Percentiles rank a stretch among this genome's conserved stretches.
phyloP scores from a whole-genome alignment of 2,329 filamentous ascomycete genomes.

The Aureobasidium sp. region DNA sequence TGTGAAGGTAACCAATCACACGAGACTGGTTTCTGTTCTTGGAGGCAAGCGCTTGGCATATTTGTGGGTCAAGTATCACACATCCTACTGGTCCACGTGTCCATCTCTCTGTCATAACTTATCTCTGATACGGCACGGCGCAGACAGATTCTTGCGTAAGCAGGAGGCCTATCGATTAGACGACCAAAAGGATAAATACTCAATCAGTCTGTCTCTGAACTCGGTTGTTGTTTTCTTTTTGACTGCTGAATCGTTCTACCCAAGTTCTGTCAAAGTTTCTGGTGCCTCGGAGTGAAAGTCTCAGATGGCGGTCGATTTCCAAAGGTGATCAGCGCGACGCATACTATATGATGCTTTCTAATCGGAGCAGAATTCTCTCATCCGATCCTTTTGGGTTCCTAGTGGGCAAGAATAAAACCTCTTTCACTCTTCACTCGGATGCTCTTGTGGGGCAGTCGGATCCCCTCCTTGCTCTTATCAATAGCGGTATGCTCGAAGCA shows the following conservation, averaged over 20 bases:
- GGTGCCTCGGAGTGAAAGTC: background rate
- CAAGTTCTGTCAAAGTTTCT: background rate
- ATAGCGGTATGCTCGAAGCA: constrained; percentile 37
- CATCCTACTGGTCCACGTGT: background rate
- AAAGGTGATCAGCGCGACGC: background rate
- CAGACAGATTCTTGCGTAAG: background rate
- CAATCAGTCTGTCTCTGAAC: background rate
- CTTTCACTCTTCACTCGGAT: constrained; percentile 37
- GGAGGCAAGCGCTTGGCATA: background rate
- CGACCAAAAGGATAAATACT: background rate
- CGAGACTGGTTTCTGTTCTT: background rate
- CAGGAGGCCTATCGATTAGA: background rate
- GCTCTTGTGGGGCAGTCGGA: constrained; percentile 36
- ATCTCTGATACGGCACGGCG: background rate
- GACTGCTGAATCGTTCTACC: background rate
- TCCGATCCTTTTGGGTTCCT: background rate
- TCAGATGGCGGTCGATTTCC: background rate
- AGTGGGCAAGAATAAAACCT: background rate
- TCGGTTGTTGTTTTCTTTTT: background rate
- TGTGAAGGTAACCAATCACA: background rate
- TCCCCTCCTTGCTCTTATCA: constrained; percentile 36
- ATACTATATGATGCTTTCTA: background rate
- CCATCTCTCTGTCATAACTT: background rate
- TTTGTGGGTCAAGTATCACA: background rate
- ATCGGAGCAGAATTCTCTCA: background rate